Conservation (phyloP, 1,284 basidiomycete species). For the Clitocybe nebularis region DNA sequence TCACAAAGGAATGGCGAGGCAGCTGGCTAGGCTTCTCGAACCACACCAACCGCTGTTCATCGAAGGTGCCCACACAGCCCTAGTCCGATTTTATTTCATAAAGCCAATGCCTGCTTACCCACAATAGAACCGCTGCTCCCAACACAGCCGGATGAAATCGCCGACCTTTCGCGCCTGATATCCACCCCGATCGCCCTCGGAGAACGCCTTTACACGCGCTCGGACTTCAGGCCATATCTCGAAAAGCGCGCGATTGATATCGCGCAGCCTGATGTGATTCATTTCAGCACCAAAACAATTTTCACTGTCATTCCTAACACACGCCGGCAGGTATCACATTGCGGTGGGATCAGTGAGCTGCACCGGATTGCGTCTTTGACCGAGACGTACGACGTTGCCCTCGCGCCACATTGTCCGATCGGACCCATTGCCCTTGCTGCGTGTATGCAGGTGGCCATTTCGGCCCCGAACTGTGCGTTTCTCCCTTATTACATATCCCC, state of each 20-base stretch:
- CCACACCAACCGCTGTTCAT: conserved; percentile 69
- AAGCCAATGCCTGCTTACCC: not conserved
- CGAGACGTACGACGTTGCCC: conserved; percentile 63
- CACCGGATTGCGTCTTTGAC: conserved; percentile 66
- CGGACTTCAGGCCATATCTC: conserved; percentile 70
- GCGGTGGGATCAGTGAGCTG: conserved; percentile 73
- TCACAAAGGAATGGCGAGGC: conserved; percentile 77
- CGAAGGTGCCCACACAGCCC: conserved; percentile 55
- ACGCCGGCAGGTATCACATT: conserved; percentile 50
- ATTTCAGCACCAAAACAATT: not conserved
- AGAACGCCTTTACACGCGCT: conserved; percentile 66
- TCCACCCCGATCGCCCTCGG: conserved; percentile 72
- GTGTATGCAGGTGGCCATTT: conserved; percentile 54
- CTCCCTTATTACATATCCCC: too few species aligned
- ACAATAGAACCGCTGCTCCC: conserved; percentile 60
- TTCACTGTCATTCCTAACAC: not conserved
- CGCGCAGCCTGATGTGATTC: conserved; percentile 66
- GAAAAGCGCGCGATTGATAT: conserved; percentile 70
- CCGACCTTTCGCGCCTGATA: conserved; percentile 56
- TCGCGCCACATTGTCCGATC: conserved; percentile 61
- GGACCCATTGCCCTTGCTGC: conserved; percentile 76
- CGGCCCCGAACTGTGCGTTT: conserved; percentile 50
- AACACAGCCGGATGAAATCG: conserved; percentile 63
- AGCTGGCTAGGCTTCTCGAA: conserved; percentile 65
- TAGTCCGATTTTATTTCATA: conserved; percentile 1